Percentiles rank a stretch among this genome's conserved stretches.
Conservation (phyloP, 2,329 filamentous ascomycete species). For the Proliferodiscus dingleyae region DNA sequence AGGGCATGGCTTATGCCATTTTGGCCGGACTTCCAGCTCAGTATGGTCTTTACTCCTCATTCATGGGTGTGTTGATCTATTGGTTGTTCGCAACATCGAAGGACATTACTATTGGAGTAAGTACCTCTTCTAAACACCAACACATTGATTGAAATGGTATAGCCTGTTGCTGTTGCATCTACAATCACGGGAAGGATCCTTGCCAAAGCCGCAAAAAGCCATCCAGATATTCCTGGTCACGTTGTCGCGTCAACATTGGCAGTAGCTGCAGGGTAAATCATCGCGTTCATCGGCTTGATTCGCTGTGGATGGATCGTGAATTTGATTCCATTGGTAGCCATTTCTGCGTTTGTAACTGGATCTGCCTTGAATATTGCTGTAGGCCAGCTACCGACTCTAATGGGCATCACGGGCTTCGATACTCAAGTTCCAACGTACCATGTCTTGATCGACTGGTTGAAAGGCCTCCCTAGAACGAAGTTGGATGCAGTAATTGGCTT, state of each 20-base stretch:
- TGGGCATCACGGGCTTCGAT: conserved; percentile 68
- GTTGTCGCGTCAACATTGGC: conserved; percentile 75
- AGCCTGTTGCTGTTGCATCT: conserved; percentile 94
- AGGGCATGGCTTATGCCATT: conserved; percentile 91
- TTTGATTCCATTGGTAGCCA: conserved; percentile 82
- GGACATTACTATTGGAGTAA: conserved; percentile 91
- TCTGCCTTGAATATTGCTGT: conserved; percentile 84
- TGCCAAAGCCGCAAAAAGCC: conserved; percentile 49
- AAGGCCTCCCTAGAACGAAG: conserved; percentile 59
- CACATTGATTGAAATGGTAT: conserved; percentile 14
- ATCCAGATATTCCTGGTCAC: conserved; percentile 56
- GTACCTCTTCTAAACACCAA: conserved; percentile 31
- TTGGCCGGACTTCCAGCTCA: conserved; percentile 75
- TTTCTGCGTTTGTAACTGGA: conserved; percentile 95
- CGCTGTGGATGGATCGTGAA: conserved; percentile 88
- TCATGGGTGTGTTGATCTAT: conserved; percentile 91
- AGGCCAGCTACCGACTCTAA: conserved; percentile 75
- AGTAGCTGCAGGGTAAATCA: conserved; percentile 71
- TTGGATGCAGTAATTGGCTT: conserved; percentile 86
- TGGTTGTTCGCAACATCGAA: conserved; percentile 99
- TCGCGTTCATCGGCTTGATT: conserved; percentile 72
- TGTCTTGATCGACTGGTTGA: conserved; percentile 79
- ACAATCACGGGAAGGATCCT: conserved; percentile 84
- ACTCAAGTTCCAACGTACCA: conserved; percentile 74
- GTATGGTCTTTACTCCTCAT: conserved; percentile 90